Evolutionary conservation across 2,329 filamentous ascomycete genomes (phyloP).

Genomic region (Neonectria magnoliae): DNA sequence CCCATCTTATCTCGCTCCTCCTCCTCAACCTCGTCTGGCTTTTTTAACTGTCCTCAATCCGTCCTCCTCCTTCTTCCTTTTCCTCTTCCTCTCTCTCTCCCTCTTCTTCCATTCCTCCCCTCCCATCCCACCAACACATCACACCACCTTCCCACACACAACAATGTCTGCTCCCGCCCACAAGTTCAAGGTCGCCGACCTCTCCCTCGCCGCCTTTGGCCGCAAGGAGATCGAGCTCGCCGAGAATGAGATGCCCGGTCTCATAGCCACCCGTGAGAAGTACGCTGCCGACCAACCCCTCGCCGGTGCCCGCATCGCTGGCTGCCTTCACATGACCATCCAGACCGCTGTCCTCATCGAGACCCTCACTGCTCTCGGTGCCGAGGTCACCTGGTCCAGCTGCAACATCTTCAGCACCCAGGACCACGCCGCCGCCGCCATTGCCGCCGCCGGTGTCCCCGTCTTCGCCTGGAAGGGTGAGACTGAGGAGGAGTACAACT

Average conservation of each 20-base stretch:
- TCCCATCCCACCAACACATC: slow-evolving; percentile 18
- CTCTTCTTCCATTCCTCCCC: slow-evolving; percentile 32
- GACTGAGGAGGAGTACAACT: slow-evolving; percentile 99
- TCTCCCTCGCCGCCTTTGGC: slow-evolving; percentile 96
- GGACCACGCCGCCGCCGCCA: slow-evolving; percentile 97
- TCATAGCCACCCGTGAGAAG: slow-evolving; percentile 93
- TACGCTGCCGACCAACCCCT: slow-evolving; percentile 94
- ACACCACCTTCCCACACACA: slow-evolving; percentile 37
- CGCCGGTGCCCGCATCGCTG: slow-evolving; percentile 93
- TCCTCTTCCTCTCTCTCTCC: slow-evolving; percentile 35
- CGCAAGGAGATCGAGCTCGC: slow-evolving; percentile 99
- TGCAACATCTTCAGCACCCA: slow-evolving; percentile 99
- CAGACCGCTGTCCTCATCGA: slow-evolving; percentile 99
- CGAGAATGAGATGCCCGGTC: slow-evolving; percentile 96
- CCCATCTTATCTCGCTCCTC: slow-evolving; percentile 36
- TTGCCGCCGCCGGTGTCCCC: slow-evolving; percentile 91
- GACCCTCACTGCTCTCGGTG: slow-evolving; percentile 92
- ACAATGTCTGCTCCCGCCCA: slow-evolving; percentile 82
- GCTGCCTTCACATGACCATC: slow-evolving; percentile 99
- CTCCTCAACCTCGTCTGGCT: slow-evolving; percentile 27
- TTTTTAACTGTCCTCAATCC: slow-evolving; percentile 36
- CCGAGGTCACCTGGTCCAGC: slow-evolving; percentile 97
- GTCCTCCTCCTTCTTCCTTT: slow-evolving; percentile 17
- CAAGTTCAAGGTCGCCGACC: slow-evolving; percentile 99
- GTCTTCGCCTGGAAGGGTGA: slow-evolving; percentile 86